Conservation (phyloP, 2,329 filamentous ascomycete species). For the Pestalotiopsis sp. region DNA sequence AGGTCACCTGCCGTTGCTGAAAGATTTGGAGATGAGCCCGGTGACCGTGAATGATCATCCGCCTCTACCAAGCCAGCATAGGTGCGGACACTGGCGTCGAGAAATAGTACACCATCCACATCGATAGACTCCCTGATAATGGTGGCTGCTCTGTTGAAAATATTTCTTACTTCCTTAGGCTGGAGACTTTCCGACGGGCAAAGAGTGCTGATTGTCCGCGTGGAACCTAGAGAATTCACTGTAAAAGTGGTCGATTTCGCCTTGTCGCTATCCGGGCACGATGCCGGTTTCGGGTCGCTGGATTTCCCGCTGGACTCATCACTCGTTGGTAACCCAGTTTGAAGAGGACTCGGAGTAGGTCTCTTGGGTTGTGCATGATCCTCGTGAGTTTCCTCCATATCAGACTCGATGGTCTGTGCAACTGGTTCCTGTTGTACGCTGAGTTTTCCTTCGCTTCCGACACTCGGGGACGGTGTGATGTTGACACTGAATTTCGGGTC, state of each 20-base stretch:
- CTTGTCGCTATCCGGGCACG: not conserved
- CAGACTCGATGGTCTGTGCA: not conserved
- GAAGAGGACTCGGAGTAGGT: not conserved
- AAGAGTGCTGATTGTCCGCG: not conserved
- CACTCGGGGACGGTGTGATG: conserved; percentile 15
- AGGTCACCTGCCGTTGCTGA: conserved; percentile 20
- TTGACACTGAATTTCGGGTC: conserved; percentile 16
- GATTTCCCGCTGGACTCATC: not conserved
- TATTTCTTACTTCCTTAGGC: conserved; percentile 12
- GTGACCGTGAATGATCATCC: not conserved
- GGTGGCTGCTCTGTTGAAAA: conserved; percentile 46
- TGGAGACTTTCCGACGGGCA: conserved; percentile 6
- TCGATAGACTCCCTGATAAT: conserved; percentile 45
- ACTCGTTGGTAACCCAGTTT: not conserved
- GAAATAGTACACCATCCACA: conserved; percentile 40
- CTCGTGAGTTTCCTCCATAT: not conserved
- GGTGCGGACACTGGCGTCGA: conserved; percentile 30
- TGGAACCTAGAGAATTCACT: not conserved
- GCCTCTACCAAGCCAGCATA: conserved; percentile 17
- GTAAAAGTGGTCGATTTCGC: not conserved
- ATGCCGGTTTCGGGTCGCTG: not conserved
- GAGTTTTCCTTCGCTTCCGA: conserved; percentile 18
- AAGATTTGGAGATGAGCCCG: conserved; percentile 13
- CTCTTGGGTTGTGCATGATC: not conserved
- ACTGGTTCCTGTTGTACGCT: conserved; percentile 19